phyloP scores from a whole-genome alignment of 225 moss, liverwort and hornwort genomes.

The Pseudoscleropodium purum region DNA sequence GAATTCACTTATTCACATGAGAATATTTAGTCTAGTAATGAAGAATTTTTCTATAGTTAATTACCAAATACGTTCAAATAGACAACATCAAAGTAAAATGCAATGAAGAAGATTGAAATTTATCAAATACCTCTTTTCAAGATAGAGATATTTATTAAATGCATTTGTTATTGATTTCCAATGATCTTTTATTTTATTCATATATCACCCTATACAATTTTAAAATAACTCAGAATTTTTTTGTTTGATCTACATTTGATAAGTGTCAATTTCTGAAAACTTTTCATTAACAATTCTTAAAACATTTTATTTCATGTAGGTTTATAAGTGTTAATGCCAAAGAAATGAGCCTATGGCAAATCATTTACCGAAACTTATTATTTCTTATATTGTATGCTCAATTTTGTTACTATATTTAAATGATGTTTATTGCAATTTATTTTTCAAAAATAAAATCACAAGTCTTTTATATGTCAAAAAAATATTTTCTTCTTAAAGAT shows the following conservation, averaged over 20 bases:
- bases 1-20: accelerated
- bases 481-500: not conserved
- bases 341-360: not conserved
- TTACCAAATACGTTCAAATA: not conserved
- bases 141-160: not conserved
- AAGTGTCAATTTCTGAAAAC: not conserved
- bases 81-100: not conserved
- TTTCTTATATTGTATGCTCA: not conserved
- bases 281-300: not conserved
- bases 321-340: not conserved
- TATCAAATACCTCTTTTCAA: not conserved
- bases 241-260: not conserved
- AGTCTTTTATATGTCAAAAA: too few species aligned
- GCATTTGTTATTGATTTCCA: not conserved
- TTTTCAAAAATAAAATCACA: not conserved
- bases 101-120: not conserved
- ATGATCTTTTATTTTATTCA: not conserved
- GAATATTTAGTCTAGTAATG: too few species aligned
- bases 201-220: not conserved
- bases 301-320: not conserved
- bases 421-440: not conserved
- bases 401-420: not conserved
- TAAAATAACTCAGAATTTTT: not conserved
- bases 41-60: not conserved
- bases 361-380: not conserved